A percentile compares a stretch with the other conserved stretches of the same genome.
Evolutionary conservation across 2,329 filamentous ascomycete genomes (phyloP).

Genomic region (Exophiala sp.): DNA sequence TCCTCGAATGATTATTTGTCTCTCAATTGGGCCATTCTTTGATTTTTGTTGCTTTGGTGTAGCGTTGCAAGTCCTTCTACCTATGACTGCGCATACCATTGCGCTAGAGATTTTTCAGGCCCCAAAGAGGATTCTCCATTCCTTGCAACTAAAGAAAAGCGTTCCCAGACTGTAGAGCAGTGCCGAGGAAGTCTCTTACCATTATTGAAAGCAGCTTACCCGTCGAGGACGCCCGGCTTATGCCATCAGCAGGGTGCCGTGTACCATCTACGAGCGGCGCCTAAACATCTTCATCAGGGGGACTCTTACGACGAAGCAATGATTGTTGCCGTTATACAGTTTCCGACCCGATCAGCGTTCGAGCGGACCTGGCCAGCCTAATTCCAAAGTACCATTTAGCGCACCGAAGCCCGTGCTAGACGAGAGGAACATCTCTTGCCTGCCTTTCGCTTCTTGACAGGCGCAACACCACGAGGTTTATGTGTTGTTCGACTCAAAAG

Average conservation of each 20-base stretch:
- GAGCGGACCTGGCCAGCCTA: neutral
- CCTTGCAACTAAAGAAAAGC: conserved; percentile 8
- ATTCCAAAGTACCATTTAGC: conserved; percentile 12
- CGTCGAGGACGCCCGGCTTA: conserved; percentile 12
- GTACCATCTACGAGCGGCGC: conserved; percentile 15
- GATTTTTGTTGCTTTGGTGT: conserved; percentile 4
- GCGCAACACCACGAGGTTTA: conserved; percentile 6
- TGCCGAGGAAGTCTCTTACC: conserved; percentile 10
- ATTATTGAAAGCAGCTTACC: conserved; percentile 17
- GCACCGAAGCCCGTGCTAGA: conserved; percentile 13
- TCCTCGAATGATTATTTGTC: conserved; percentile 10
- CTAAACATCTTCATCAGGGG: conserved; percentile 7
- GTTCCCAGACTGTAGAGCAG: conserved; percentile 16
- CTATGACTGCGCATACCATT: conserved; percentile 11
- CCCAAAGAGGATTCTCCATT: conserved; percentile 18
- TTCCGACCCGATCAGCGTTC: conserved; percentile 8
- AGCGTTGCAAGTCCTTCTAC: neutral
- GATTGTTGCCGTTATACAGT: conserved; percentile 5
- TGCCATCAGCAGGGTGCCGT: conserved; percentile 15
- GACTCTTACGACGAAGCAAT: conserved; percentile 11
- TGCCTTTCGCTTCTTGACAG: conserved; percentile 10
- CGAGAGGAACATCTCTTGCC: conserved; percentile 11
- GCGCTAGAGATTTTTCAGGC: conserved; percentile 9
- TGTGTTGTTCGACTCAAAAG: conserved; percentile 2
- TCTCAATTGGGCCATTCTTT: conserved; percentile 8